Percentiles rank a stretch among this genome's conserved stretches.
Conservation (phyloP, 495 filamentous ascomycete genomes). For the Acidomyces sp. region DNA sequence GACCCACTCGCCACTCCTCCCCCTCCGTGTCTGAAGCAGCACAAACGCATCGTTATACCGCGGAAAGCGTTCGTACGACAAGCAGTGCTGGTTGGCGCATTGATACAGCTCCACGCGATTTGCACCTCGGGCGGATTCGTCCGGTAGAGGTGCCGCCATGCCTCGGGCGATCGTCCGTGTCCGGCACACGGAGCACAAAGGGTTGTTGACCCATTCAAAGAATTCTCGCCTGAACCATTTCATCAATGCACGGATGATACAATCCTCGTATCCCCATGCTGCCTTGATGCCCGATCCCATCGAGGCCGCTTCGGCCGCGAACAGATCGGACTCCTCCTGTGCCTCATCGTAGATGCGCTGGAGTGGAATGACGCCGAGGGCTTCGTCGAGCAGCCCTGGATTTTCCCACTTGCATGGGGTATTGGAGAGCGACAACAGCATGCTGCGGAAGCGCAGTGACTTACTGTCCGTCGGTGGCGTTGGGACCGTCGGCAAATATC, state of each 20-base stretch:
- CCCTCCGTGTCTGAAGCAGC: constrained; percentile 68
- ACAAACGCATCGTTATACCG: constrained; percentile 95
- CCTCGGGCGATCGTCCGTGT: constrained; percentile 74
- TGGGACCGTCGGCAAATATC: constrained; percentile 69
- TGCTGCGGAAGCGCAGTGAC: constrained; percentile 71
- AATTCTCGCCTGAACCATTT: constrained; percentile 95
- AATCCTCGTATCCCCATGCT: constrained; percentile 98
- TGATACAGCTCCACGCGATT: constrained; percentile 78
- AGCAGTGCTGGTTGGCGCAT: constrained; percentile 59
- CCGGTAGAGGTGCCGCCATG: constrained; percentile 68
- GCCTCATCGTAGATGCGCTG: constrained; percentile 87
- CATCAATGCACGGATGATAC: constrained; percentile 78
- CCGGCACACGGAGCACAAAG: constrained; percentile 63
- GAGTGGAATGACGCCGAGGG: constrained; percentile 71
- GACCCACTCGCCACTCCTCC: constrained; percentile 88
- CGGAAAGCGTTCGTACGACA: constrained; percentile 74
- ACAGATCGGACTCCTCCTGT: constrained; percentile 78
- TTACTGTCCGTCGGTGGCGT: constrained; percentile 59
- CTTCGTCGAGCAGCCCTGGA: constrained; percentile 88
- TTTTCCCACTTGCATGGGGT: constrained; percentile 94
- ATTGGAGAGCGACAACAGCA: constrained; percentile 64
- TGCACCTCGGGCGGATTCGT: constrained; percentile 79
- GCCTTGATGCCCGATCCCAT: constrained; percentile 62
- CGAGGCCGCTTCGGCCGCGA: constrained; percentile 74
- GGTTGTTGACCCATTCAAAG: constrained; percentile 95